These are phyloP conservation scores for Mycena polygramma DNA, from an alignment of 768 basidiomycete genomes.

Conservation along the genomic window DNA sequence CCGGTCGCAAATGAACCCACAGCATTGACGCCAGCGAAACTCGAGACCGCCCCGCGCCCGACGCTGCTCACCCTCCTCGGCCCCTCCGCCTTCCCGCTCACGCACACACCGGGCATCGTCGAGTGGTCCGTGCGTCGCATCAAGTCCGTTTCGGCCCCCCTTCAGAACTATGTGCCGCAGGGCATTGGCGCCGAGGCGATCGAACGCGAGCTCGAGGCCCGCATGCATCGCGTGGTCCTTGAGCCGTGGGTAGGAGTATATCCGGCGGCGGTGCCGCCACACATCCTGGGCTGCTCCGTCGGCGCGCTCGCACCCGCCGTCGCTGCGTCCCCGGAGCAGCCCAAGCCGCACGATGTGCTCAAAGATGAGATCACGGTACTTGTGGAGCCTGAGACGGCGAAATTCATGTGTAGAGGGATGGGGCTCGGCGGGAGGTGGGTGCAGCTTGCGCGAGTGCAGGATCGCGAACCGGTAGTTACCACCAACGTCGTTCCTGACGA, in stretches of 20 bases:
- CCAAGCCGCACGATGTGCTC: constrained; percentile 23
- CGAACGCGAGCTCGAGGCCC: constrained; percentile 49
- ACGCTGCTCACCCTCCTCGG: constrained; percentile 56
- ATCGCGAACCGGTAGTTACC: not conserved
- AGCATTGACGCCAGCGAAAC: too few relatives aligned
- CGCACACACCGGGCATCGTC: constrained; percentile 74
- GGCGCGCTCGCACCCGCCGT: constrained; percentile 42
- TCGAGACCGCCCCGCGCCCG: not conserved
- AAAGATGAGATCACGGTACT: constrained; percentile 45
- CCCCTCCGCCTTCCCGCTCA: constrained; percentile 67
- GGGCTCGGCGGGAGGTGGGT: constrained; percentile 53
- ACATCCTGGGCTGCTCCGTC: constrained; percentile 51
- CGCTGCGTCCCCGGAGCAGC: constrained; percentile 30
- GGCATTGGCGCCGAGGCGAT: constrained; percentile 45
- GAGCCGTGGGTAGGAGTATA: constrained; percentile 59
- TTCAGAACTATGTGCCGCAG: constrained; percentile 10
- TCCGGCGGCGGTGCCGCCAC: constrained; percentile 45
- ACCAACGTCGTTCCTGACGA: not conserved
- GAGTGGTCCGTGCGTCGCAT: constrained; percentile 75
- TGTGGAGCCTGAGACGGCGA: constrained; percentile 38
- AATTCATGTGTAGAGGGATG: constrained; percentile 44
- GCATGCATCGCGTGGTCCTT: constrained; percentile 42
- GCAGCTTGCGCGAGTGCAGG: constrained; percentile 42
- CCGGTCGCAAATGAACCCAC: not conserved
- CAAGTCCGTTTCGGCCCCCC: constrained; percentile 58